These are phyloP conservation scores for Lodderomyces metapsilosis DNA, from an alignment of 1,139 yeast genomes.

Conservation along the genomic window DNA sequence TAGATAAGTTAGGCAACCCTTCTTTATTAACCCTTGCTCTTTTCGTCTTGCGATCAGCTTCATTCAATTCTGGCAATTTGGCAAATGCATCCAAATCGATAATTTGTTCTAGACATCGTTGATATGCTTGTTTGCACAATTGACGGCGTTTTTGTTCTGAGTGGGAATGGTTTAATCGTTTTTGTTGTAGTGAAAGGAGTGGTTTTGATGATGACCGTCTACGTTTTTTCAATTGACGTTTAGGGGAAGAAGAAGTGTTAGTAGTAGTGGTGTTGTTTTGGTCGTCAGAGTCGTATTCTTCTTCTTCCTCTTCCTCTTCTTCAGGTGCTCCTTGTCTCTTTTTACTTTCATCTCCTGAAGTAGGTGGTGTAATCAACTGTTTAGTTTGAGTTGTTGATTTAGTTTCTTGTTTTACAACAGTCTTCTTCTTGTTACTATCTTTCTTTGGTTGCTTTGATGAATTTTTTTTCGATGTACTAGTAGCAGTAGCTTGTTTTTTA, in stretches of 20 bases:
- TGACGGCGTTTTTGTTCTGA: slow-evolving; percentile 78
- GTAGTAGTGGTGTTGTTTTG: slow-evolving; percentile 1
- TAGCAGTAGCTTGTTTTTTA: slow-evolving; percentile 1
- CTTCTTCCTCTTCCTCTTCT: slow-evolving; percentile 15
- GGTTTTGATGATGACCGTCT: slow-evolving; percentile 42
- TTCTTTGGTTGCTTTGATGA: neutral
- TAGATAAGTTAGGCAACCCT: slow-evolving; percentile 49
- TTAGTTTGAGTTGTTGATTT: neutral
- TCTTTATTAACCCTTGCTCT: slow-evolving; percentile 44
- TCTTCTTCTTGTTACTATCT: neutral
- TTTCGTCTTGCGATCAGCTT: slow-evolving; percentile 33
- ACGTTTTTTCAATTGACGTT: slow-evolving; percentile 22
- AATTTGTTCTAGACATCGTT: slow-evolving; percentile 43
- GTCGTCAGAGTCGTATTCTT: neutral
- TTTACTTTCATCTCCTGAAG: slow-evolving; percentile 14
- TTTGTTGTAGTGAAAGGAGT: slow-evolving; percentile 62
- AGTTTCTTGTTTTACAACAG: neutral
- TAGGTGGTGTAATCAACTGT: slow-evolving; percentile 15
- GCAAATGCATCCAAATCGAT: slow-evolving; percentile 43
- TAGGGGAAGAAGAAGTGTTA: slow-evolving; percentile 8
- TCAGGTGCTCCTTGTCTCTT: slow-evolving; percentile 14
- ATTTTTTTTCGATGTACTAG: neutral
- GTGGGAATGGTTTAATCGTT: slow-evolving; percentile 67
- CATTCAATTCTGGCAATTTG: slow-evolving; percentile 25
- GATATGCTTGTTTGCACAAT: slow-evolving; percentile 64